phyloP scores from a whole-genome alignment of 164 flowering plant genomes.

The Magnolia changhungtana region DNA sequence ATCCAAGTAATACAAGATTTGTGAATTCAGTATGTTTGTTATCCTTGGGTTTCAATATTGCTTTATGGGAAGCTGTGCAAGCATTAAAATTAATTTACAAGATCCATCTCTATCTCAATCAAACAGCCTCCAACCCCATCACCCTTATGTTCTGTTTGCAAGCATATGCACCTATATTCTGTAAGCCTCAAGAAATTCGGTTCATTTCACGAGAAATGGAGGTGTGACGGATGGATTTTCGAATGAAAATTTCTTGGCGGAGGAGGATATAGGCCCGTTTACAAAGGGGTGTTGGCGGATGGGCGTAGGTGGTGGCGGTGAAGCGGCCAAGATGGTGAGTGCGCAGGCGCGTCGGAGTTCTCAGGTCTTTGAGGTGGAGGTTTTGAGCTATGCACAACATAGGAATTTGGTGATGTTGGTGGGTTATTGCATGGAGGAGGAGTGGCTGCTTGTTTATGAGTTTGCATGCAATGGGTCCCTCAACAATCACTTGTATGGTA shows the following conservation, averaged over 20 bases:
- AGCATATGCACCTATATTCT: slow-evolving; percentile 34
- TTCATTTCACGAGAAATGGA: slow-evolving; percentile 35
- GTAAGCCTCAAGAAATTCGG: slow-evolving; percentile 35
- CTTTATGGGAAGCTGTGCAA: background rate
- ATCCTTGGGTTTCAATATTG: background rate
- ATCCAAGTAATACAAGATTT: slow-evolving; percentile 9
- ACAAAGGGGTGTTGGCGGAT: slow-evolving; percentile 35
- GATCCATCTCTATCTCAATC: too few relatives aligned
- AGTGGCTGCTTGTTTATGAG: too few relatives aligned
- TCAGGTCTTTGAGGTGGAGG: slow-evolving; percentile 41
- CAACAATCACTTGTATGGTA: slow-evolving; percentile 41
- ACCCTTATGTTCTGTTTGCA: slow-evolving; percentile 42
- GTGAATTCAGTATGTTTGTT: slow-evolving; percentile 35
- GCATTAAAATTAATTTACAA: background rate
- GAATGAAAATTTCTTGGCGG: slow-evolving; percentile 33
- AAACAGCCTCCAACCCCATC: slow-evolving; percentile 33
- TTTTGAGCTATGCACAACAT: slow-evolving; percentile 50
- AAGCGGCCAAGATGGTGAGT: slow-evolving; percentile 34
- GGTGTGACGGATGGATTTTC: slow-evolving; percentile 41
- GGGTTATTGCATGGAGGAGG: slow-evolving; percentile 39
- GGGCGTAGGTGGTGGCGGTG: slow-evolving; percentile 47
- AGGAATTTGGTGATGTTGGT: slow-evolving; percentile 46
- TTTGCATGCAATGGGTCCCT: slow-evolving; percentile 50
- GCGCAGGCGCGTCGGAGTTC: slow-evolving; percentile 47
- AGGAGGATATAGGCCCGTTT: slow-evolving; percentile 45